A percentile compares a stretch with the other conserved stretches of the same genome.
Evolutionary conservation across 2,329 filamentous ascomycete genomes (phyloP).

Genomic region (Botryotinia calthae): DNA sequence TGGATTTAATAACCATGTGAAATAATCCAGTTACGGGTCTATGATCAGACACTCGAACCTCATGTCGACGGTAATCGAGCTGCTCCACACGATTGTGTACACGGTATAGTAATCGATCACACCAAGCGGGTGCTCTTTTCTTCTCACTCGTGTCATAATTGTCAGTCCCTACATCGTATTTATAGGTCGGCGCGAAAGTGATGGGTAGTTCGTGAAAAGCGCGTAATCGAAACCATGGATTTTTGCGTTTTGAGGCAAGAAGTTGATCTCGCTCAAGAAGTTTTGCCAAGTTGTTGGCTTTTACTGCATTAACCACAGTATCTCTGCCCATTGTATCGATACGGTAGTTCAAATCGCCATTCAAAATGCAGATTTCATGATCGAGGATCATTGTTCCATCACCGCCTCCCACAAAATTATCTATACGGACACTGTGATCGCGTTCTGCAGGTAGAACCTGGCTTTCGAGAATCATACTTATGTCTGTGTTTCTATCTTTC

Average conservation of each 20-base stretch:
- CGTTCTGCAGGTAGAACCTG: slow-evolving; percentile 69
- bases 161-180: slow-evolving; percentile 95
- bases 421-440: slow-evolving; percentile 64
- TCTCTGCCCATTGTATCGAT: slow-evolving; percentile 97
- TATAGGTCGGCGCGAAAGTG: slow-evolving; percentile 93
- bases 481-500: slow-evolving; percentile 86
- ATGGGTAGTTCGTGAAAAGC: slow-evolving; percentile 91
- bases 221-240: slow-evolving; percentile 83
- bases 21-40: slow-evolving; percentile 86
- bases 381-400: slow-evolving; percentile 94
- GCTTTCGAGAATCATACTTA: slow-evolving; percentile 83
- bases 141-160: slow-evolving; percentile 95
- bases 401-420: slow-evolving; percentile 85
- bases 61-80: slow-evolving; percentile 82
- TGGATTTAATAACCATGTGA: slow-evolving; percentile 78
- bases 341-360: slow-evolving; percentile 96
- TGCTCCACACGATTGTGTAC: slow-evolving; percentile 79
- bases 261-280: slow-evolving; percentile 92
- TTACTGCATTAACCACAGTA: slow-evolving; percentile 82
- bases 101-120: slow-evolving; percentile 86
- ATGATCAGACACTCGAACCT: slow-evolving; percentile 88
- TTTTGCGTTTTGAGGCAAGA: slow-evolving; percentile 81
- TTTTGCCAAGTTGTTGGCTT: slow-evolving; percentile 76
- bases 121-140: slow-evolving; percentile 92
- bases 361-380: slow-evolving; percentile 94